These are phyloP conservation scores for Cyclotella kingstonii DNA, from an alignment of 108 stramenopile genomes.

Conservation along the genomic window DNA sequence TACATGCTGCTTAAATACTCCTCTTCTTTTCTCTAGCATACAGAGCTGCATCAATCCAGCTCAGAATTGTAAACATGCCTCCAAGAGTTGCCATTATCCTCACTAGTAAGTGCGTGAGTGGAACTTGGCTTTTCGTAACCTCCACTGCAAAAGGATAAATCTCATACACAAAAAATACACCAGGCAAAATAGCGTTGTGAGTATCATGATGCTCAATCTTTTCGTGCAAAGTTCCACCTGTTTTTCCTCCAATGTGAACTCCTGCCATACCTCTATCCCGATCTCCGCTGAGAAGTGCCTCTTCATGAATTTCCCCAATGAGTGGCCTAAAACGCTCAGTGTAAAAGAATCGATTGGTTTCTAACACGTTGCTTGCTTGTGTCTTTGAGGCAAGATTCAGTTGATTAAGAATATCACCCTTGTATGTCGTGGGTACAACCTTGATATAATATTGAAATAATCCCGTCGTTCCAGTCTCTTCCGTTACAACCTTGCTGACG, in stretches of 20 bases:
- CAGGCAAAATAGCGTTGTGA: slow-evolving; percentile 85
- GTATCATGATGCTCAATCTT: slow-evolving; percentile 69
- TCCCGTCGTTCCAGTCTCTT: slow-evolving; percentile 79
- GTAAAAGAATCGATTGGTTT: slow-evolving; percentile 85
- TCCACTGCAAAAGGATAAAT: slow-evolving; percentile 97
- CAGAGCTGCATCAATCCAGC: slow-evolving; percentile 67
- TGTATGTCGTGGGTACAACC: slow-evolving; percentile 88
- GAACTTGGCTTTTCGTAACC: slow-evolving; percentile 62
- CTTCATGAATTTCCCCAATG: slow-evolving; percentile 64
- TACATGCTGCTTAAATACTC: too few relatives aligned
- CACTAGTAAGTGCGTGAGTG: slow-evolving; percentile 88
- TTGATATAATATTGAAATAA: slow-evolving; percentile 96
- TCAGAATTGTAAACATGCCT: slow-evolving; percentile 87
- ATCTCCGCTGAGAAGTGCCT: slow-evolving; percentile 36
- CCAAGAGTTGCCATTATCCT: slow-evolving; percentile 94
- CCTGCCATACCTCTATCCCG: slow-evolving; percentile 45
- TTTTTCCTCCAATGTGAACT: slow-evolving; percentile 49
- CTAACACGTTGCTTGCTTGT: slow-evolving; percentile 28
- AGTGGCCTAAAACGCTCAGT: slow-evolving; percentile 90
- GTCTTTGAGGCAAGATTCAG: slow-evolving; percentile 3
- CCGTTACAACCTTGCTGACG: slow-evolving; percentile 65
- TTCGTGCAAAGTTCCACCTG: slow-evolving; percentile 53
- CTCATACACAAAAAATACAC: slow-evolving; percentile 98
- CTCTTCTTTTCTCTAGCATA: slow-evolving; percentile 47
- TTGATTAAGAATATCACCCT: slow-evolving; percentile 41